Base-by-base conservation (phyloP, 23 red algal genomes). In the Gracilariopsis chorda region DNA sequence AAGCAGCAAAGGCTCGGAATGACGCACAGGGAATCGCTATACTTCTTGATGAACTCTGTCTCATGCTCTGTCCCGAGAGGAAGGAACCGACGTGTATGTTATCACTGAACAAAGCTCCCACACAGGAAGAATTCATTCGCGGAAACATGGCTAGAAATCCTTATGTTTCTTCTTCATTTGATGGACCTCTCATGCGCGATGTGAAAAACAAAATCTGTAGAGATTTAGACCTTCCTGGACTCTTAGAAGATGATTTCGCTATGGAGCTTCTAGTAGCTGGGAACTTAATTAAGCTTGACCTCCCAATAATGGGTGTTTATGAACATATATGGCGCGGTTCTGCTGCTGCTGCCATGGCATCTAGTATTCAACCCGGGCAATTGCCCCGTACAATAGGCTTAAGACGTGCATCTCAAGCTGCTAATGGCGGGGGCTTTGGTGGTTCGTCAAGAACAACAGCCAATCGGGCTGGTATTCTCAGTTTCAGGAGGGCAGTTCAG, bases 61-160 rank as follows among this genome's bases (percentile, higher is more conserved):
- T 32, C n/a, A 67, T 92, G 89, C 29, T 92, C 48, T 92, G 89
- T 34, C 89, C 89, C 24, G 44, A 92, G 41, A 35, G 67, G 30
- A 82, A 65, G 47, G 37, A 60, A 20, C 51, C 89, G 20, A 70
- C 56, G 11, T 82, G 55, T 23, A 25, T 37, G n/a, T 17, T 92
- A 24, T 32, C 82, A 4, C 65, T 92, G 16, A 84, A 80, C 13
- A 95, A 95, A 75, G 57, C 87, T 28, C 93, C 93, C 10, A 85
- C 93, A 5, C 93, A 95, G 49, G 93, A 95, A 88, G 93, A 95
- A 46, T 95, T 74, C 42, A 95, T 95, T 30, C 93, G 86, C 16
- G 93, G 93, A 19, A 83, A 52, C 67, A 69, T 95, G 76, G 16
- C 89, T 21, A 44, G 89, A 56, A 86, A 65, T 27, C 79, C 89